Evolutionary conservation across 495 filamentous ascomycete genomes (phyloP).

Genomic region (Aspergillus incahuasiensis): DNA sequence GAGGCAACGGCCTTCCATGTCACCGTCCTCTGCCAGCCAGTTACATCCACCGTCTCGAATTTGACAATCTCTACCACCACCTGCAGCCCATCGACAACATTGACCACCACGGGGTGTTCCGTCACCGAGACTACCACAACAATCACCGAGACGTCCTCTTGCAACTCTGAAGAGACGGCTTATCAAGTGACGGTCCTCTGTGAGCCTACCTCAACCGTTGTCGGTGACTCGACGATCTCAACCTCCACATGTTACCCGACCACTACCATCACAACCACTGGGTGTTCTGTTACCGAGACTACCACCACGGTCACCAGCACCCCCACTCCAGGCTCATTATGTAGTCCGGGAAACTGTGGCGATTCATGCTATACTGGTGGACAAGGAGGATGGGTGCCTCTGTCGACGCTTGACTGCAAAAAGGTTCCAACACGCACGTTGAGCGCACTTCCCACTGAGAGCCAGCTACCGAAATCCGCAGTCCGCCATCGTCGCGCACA

Average conservation of each 20-base stretch:
- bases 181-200: background rate
- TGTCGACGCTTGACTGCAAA: background rate
- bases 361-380: background rate
- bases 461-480: too few relatives aligned
- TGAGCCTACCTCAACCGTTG: background rate
- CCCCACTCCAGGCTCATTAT: background rate
- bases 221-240: background rate
- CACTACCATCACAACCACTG: constrained; percentile 1
- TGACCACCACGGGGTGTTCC: constrained; percentile 6
- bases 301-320: constrained; percentile 7
- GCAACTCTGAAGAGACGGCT: background rate
- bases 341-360: background rate
- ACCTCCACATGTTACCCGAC: constrained; percentile 1
- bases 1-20: background rate
- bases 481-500: too few relatives aligned
- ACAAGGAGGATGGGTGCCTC: background rate
- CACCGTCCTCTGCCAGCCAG: constrained; percentile 1
- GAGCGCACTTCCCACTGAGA: background rate
- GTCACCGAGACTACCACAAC: constrained; percentile 6
- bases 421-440: background rate
- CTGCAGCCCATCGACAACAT: background rate
- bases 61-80: background rate
- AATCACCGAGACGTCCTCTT: background rate
- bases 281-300: constrained; percentile 6
- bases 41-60: background rate